Conservation (phyloP, 129 eudicot species). For the Cynara cardunculus region DNA sequence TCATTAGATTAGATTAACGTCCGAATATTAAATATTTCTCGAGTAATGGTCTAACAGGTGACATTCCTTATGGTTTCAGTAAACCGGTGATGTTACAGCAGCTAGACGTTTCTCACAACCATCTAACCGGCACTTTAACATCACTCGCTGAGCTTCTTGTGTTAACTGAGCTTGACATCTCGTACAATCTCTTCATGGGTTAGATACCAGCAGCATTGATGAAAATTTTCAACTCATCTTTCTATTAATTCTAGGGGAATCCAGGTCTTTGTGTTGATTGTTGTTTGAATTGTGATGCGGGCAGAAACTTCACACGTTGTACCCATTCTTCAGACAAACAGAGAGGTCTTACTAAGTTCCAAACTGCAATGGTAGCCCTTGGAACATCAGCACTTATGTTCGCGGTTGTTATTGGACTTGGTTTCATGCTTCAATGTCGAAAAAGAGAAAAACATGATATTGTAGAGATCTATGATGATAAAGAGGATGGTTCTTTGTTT, state of each 20-base stretch:
- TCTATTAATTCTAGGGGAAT: constrained; percentile 54
- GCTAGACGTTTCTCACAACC: constrained; percentile 60
- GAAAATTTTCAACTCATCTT: constrained; percentile 47
- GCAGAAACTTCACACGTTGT: constrained; percentile 42
- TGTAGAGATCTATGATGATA: constrained; percentile 28
- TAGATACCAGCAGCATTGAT: constrained; percentile 49
- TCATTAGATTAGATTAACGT: no score
- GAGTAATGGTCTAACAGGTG: constrained; percentile 50
- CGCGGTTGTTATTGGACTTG: constrained; percentile 36
- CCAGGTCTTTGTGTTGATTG: constrained; percentile 61
- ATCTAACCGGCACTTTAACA: constrained; percentile 56
- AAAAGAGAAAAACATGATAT: constrained; percentile 30
- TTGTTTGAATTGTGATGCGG: constrained; percentile 29
- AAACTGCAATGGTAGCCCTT: constrained; percentile 50
- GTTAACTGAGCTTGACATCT: constrained; percentile 47
- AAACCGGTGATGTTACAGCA: constrained; percentile 44
- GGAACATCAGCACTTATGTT: constrained; percentile 37
- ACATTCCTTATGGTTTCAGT: constrained; percentile 46
- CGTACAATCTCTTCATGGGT: constrained; percentile 62
- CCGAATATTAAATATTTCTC: no score
- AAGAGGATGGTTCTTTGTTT: constrained; percentile 40
- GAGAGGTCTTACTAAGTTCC: constrained; percentile 32
- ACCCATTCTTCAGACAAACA: constrained; percentile 17
- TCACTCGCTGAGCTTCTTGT: constrained; percentile 40
- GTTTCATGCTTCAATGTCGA: constrained; percentile 25